Evolutionary conservation across 805 yeast species (phyloP), one percentile per base, ranked within the genome.

Genomic region (Candida wancherniae): DNA sequence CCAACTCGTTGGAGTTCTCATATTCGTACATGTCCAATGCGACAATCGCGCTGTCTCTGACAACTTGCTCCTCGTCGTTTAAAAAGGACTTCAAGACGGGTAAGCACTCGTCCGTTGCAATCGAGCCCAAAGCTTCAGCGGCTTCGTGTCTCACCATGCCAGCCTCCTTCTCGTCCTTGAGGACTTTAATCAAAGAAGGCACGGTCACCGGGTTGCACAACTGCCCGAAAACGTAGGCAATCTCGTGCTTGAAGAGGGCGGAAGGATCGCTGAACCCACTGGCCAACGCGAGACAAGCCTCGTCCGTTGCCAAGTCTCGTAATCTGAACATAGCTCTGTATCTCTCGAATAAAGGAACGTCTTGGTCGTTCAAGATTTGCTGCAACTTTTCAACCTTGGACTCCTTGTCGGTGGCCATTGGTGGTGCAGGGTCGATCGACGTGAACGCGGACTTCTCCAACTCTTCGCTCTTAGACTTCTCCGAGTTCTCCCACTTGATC

Each of bases 81-180:
- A 88, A 71, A 57, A 84, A 84, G 26, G 77, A 66, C 56, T 83
- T 73, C 52, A 94, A 74, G 20, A 92, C 81, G 10, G 97, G 96
- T 44, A 90, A 70, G 22, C 90, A 95, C 37, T 90, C 97, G 50
- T 85, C 95, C 7, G 97, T 85, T 16, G 96, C 97, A 55, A 92
- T 92, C 17, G 95, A 76, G 16, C 98, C 98, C 49, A 94, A 71
- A 15, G 98, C 98, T 65, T 92, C 99, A 15, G 97, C 98, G 36
- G 97, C 98, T 66, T 92, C 99, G 57, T 92, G 99, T 65, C 99
- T 82, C 19, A 94, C 98, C 99, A 92, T 92, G 42, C 94, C 95
- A 31, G 94, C 97, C 66, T 92, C 96, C 10, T 61, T 53, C 37
- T 70, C 74, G 57, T 84, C 76, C 47, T 77, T 77, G 48, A 94